Percentiles rank a stretch among this genome's conserved stretches.
phyloP scores from a whole-genome alignment of 2,329 filamentous ascomycete genomes.

The Cladosporium sphaerospermum region DNA sequence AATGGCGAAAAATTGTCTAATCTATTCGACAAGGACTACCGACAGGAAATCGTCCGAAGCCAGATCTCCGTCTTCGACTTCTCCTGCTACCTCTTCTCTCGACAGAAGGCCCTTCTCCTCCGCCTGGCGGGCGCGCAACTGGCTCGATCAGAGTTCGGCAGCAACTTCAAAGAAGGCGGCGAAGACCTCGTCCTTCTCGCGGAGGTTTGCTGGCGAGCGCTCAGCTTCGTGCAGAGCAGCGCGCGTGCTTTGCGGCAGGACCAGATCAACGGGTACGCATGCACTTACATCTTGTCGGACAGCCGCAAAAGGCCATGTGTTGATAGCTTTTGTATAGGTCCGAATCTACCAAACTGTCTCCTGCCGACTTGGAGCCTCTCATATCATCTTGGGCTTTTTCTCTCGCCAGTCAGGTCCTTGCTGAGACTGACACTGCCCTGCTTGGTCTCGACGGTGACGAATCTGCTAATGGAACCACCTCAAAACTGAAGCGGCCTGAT shows the following conservation, averaged over 20 bases:
- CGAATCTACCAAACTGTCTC: constrained; percentile 2
- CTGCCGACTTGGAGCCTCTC: constrained; percentile 32
- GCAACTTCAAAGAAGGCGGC: constrained; percentile 27
- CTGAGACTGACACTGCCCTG: constrained; percentile 51
- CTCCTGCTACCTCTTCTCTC: constrained; percentile 83
- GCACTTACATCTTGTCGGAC: neutral
- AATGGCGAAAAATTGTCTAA: constrained; percentile 13
- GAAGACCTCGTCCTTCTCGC: constrained; percentile 77
- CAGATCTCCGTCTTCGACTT: constrained; percentile 97
- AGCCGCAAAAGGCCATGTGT: neutral
- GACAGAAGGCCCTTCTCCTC: constrained; percentile 76
- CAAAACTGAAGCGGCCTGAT: constrained; percentile 15
- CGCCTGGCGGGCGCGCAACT: constrained; percentile 65
- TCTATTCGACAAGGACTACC: constrained; percentile 64
- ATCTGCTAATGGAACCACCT: neutral
- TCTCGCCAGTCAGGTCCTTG: constrained; percentile 67
- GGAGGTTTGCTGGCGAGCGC: constrained; percentile 74
- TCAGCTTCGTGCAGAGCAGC: constrained; percentile 77
- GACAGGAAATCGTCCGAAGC: constrained; percentile 86
- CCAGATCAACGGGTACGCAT: constrained; percentile 56
- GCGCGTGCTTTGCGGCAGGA: constrained; percentile 76
- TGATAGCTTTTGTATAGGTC: constrained; percentile 6
- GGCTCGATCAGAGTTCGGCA: constrained; percentile 36
- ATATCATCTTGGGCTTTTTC: constrained; percentile 74
- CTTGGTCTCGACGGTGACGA: neutral